phyloP scores from a whole-genome alignment of 192 early-diverging fungal species.

The Backusella liffmaniae region DNA sequence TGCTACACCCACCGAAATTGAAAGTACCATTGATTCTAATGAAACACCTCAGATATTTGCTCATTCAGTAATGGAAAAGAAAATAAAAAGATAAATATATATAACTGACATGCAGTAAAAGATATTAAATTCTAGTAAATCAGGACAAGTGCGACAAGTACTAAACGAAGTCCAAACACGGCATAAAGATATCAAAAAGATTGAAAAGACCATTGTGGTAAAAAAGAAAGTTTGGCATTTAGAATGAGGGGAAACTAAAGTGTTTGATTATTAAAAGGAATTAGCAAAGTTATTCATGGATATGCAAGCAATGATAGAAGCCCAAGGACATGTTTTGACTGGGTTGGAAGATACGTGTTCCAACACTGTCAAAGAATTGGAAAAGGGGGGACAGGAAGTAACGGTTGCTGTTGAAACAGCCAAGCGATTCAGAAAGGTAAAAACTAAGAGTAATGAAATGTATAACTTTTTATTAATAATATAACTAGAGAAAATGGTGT shows the following conservation, averaged over 20 bases:
- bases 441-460: not conserved
- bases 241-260: too few relatives aligned
- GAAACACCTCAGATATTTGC: constrained; percentile 73
- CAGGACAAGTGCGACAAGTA: constrained; percentile 68
- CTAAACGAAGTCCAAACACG: constrained; percentile 77
- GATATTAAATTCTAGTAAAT: constrained; percentile 68
- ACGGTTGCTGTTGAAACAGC: constrained; percentile 20
- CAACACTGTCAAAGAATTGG: constrained; percentile 13
- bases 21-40: constrained; percentile 64
- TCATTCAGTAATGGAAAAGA: constrained; percentile 53
- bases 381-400: constrained; percentile 19
- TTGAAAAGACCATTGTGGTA: constrained; percentile 82
- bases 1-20: constrained; percentile 68
- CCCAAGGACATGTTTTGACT: constrained; percentile 68
- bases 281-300: constrained; percentile 82
- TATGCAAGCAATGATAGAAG: constrained; percentile 75
- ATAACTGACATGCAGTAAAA: constrained; percentile 16
- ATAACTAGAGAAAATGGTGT: constrained; percentile 33
- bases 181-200: constrained; percentile 79
- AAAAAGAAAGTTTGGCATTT: not conserved
- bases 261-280: constrained; percentile 47
- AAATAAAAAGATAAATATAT: not conserved
- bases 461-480: not conserved
- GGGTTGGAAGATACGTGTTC: constrained; percentile 63
- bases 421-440: constrained; percentile 14